Evolutionary conservation across 768 basidiomycete species (phyloP).

Genomic region (Dacryopinax primogenitus): DNA sequence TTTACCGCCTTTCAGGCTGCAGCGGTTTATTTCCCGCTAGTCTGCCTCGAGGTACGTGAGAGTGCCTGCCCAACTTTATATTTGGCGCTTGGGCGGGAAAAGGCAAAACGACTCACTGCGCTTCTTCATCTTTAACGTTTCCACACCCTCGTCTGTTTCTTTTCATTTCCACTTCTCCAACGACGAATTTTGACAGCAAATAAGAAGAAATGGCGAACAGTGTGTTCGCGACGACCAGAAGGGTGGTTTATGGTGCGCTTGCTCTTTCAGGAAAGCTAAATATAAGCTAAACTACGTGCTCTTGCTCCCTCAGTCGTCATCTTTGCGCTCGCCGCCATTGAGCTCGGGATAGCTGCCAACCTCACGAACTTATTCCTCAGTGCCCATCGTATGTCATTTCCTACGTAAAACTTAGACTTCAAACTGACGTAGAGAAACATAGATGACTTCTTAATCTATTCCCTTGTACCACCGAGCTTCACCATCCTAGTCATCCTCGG

Average conservation of each 20-base stretch:
- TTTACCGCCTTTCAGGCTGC: not conserved
- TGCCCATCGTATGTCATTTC: not conserved
- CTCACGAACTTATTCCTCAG: not conserved
- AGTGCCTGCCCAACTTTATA: too few relatives aligned
- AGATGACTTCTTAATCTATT: constrained; percentile 63
- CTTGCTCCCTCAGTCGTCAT: not conserved
- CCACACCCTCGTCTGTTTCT: not conserved
- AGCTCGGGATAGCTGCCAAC: not conserved
- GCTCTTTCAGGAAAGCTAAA: too few relatives aligned
- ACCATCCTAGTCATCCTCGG: constrained; percentile 52
- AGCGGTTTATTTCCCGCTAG: too few relatives aligned
- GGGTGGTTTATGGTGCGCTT: not conserved
- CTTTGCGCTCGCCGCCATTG: not conserved
- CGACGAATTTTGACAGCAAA: not conserved
- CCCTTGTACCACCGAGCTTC: constrained; percentile 49
- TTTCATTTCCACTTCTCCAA: not conserved
- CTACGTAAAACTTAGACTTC: too few relatives aligned
- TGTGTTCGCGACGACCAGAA: not conserved
- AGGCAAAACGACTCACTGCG: too few relatives aligned
- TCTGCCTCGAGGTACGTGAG: too few relatives aligned
- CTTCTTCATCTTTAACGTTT: not conserved
- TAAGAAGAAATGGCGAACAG: not conserved
- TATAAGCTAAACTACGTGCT: too few relatives aligned
- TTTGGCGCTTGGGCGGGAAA: too few relatives aligned
- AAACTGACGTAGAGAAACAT: not conserved